These are phyloP conservation scores for Silene coronaria DNA, from an alignment of 179 eudicot genomes.

Conservation along the genomic window DNA sequence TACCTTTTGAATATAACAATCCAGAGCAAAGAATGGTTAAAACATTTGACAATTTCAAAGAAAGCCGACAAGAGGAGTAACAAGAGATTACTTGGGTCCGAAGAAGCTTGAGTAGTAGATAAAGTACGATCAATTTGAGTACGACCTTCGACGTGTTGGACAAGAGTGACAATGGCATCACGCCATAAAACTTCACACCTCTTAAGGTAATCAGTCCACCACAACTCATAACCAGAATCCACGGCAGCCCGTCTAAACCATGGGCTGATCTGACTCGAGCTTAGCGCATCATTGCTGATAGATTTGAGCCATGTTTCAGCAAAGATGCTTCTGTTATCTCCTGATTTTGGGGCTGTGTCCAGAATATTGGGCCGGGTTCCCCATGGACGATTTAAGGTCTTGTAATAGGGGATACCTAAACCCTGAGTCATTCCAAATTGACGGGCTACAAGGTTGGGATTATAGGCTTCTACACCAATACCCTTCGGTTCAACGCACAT, in stretches of 20 bases:
- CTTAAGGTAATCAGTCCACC: conserved; percentile 24
- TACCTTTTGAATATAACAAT: conserved; percentile 10
- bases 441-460: conserved; percentile 28
- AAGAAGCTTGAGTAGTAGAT: conserved; percentile 7
- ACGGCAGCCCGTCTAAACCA: conserved; percentile 24
- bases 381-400: conserved; percentile 28
- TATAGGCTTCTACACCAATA: conserved; percentile 25
- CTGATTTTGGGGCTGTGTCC: conserved; percentile 15
- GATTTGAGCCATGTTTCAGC: conserved; percentile 24
- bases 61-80: not conserved
- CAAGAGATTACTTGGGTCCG: conserved; percentile 15
- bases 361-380: conserved; percentile 24
- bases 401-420: conserved; percentile 23
- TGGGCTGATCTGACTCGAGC: conserved; percentile 14
- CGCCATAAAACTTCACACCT: conserved; percentile 20
- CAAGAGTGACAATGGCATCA: conserved; percentile 19
- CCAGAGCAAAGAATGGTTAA: conserved; percentile 6
- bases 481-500: conserved; percentile 25
- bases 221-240: conserved; percentile 26
- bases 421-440: conserved; percentile 29
- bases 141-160: conserved; percentile 18
- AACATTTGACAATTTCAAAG: not conserved
- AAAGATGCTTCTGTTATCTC: conserved; percentile 14
- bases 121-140: conserved; percentile 14
- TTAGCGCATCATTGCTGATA: conserved; percentile 14